Conservation (phyloP, 176 grass and related monocot species). For the Cocos nucifera region DNA sequence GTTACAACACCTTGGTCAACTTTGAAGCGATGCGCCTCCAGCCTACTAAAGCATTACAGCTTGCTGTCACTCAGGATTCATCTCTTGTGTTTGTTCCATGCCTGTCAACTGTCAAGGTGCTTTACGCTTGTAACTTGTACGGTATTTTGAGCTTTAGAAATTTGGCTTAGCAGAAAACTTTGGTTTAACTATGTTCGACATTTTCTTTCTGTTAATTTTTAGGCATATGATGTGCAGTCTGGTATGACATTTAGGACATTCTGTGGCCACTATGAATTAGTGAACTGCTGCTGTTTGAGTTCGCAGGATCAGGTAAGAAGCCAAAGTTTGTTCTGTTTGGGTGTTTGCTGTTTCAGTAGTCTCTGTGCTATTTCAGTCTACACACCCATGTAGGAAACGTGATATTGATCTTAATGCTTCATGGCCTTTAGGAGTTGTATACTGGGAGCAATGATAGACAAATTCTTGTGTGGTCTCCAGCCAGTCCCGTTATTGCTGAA, state of each 20-base stretch:
- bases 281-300: constrained; percentile 81
- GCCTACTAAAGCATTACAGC: constrained; percentile 61
- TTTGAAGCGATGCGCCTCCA: constrained; percentile 79
- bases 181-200: constrained; percentile 1
- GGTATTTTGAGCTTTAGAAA: no score
- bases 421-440: constrained; percentile 63
- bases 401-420: constrained; percentile 13
- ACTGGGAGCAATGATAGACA: constrained; percentile 95
- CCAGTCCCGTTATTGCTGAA: constrained; percentile 45
- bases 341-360: no score
- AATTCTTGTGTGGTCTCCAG: constrained; percentile 93
- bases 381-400: neutral
- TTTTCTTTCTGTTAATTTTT: neutral
- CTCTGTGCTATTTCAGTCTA: no score
- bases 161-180: no score
- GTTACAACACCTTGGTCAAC: constrained; percentile 70
- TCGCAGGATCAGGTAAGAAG: constrained; percentile 53
- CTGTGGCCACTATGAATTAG: constrained; percentile 76
- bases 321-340: no score
- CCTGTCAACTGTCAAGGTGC: constrained; percentile 84
- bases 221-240: constrained; percentile 82
- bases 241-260: constrained; percentile 50
- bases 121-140: constrained; percentile 6
- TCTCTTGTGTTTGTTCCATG: constrained; percentile 80
- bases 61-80: constrained; percentile 55